phyloP scores from a whole-genome alignment of 202 grass and related monocot species.

The Zizania palustris region DNA sequence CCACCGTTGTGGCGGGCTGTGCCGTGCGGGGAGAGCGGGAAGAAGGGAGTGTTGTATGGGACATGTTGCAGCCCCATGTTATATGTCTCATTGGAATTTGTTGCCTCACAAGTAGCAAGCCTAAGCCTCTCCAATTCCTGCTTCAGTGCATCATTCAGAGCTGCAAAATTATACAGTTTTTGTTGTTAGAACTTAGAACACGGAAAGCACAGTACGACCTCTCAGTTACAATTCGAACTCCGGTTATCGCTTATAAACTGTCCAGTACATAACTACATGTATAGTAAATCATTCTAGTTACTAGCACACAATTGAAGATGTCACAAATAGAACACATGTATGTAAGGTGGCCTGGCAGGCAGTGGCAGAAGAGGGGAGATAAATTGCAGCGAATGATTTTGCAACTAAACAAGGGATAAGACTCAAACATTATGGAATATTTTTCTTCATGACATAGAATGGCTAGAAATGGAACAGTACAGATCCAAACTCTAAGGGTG shows the following conservation, averaged over 20 bases:
- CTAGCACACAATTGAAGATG: background rate
- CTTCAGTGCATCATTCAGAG: constrained; percentile 90
- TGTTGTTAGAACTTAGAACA: constrained; percentile 24
- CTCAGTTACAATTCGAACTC: constrained; percentile 11
- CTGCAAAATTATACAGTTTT: constrained; percentile 51
- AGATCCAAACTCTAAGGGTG: background rate
- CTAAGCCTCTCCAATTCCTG: constrained; percentile 97
- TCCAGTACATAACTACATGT: constrained; percentile 10
- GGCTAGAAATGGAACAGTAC: constrained; percentile 11
- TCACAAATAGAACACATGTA: background rate
- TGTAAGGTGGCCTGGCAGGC: background rate
- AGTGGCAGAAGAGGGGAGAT: constrained; percentile 7
- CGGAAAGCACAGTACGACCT: background rate
- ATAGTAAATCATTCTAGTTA: background rate
- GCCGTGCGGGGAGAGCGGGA: constrained; percentile 60
- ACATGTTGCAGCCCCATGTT: constrained; percentile 79
- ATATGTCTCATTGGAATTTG: constrained; percentile 64
- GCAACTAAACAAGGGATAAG: background rate
- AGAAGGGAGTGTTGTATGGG: constrained; percentile 80
- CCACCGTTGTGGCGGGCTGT: constrained; percentile 51
- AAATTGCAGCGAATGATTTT: constrained; percentile 14
- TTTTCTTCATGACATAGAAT: constrained; percentile 11
- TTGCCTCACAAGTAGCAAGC: constrained; percentile 81
- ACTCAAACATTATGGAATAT: constrained; percentile 27
- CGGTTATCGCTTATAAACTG: constrained; percentile 8